These are phyloP conservation scores for Cicer arietinum DNA, from an alignment of 306 rosid genomes.

Conservation along the genomic window DNA sequence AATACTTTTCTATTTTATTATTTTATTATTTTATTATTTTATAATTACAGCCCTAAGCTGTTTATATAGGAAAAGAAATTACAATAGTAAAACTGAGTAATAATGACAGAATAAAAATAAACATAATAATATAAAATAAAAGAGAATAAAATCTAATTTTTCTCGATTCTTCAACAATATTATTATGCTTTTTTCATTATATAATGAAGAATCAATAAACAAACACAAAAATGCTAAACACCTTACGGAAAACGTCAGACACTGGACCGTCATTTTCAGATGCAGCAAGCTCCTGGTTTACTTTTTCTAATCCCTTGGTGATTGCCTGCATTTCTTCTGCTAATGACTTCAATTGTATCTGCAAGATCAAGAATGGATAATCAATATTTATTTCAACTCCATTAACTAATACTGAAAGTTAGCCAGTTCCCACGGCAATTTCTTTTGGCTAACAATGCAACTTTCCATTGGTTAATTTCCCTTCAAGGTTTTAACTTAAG, in stretches of 20 bases:
- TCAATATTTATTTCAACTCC: conserved; percentile 27
- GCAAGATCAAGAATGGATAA: conserved; percentile 45
- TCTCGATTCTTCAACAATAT: too few relatives aligned
- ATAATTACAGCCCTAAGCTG: too few relatives aligned
- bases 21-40: too few relatives aligned
- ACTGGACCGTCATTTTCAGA: conserved; percentile 90
- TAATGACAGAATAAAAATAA: too few relatives aligned
- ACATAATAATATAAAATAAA: too few relatives aligned
- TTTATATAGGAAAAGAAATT: too few relatives aligned
- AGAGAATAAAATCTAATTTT: too few relatives aligned
- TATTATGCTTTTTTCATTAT: conserved; percentile 11
- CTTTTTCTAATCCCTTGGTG: conserved; percentile 87
- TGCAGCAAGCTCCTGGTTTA: conserved; percentile 77
- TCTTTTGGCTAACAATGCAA: conserved; percentile 23
- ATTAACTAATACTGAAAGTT: conserved; percentile 8
- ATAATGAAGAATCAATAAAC: conserved; percentile 25
- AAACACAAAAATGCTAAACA: conserved; percentile 40
- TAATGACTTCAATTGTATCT: conserved; percentile 93
- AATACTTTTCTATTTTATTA: too few relatives aligned
- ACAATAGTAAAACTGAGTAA: too few relatives aligned
- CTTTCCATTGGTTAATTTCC: conserved; percentile 3
- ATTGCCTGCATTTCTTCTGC: conserved; percentile 99
- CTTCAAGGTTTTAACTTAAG: background rate
- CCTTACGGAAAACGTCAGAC: conserved; percentile 81
- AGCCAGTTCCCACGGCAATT: conserved; percentile 22